Base-by-base conservation (phyloP, 192 early-diverging fungal genomes). In the Radiomyces spectabilis region DNA sequence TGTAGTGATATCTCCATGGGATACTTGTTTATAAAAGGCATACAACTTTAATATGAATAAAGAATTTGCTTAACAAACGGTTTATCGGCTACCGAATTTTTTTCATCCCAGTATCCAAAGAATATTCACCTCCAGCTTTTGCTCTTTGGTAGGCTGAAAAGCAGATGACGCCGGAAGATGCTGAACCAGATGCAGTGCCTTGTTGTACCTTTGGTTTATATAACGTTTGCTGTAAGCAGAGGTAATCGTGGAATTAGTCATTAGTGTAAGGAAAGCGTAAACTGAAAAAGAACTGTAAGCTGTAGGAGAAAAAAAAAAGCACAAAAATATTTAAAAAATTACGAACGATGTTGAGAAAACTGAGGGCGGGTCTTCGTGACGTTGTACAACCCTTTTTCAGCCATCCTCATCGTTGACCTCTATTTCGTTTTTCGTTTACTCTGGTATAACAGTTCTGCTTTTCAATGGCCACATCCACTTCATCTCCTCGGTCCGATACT, bases 11-110 rank as follows among this genome's bases (percentile, higher is more conserved):
- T 60, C 48, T 0, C 75, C 75, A 27, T 57, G 32, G 8, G 73
- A 66, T 21, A 64, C 69, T 59, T 77, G 75, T 27, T 77, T 77
- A 51, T 77, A 74, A 9, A 72, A 45, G 2, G 65, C 72, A 66
- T 77, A 77, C 18, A 77, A 51, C 72, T 76, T 27, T 29, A 16
- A 8, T 27, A 25, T n/a, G 25, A 34, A 45, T 47, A 39, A 3
- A 19, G 51, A 27, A 18, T 37, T 37, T 37, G 34, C 26, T 29
- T 37, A 19, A 18, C 10, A 25, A 9, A 41, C n/a, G 3, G 29
- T 48, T n/a, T n/a, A n/a, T n/a, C n/a, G n/a, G n/a, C n/a, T n/a
- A n/a, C n/a, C n/a, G n/a, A n/a, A n/a, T n/a, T n/a, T n/a, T n/a
- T n/a, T 34, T 26, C 18, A 26, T 41, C 8, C n/a, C 5, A n/a